Evolutionary conservation across 139 green algal species (phyloP).

Genomic region (Chlamydomonas schloesseri): DNA sequence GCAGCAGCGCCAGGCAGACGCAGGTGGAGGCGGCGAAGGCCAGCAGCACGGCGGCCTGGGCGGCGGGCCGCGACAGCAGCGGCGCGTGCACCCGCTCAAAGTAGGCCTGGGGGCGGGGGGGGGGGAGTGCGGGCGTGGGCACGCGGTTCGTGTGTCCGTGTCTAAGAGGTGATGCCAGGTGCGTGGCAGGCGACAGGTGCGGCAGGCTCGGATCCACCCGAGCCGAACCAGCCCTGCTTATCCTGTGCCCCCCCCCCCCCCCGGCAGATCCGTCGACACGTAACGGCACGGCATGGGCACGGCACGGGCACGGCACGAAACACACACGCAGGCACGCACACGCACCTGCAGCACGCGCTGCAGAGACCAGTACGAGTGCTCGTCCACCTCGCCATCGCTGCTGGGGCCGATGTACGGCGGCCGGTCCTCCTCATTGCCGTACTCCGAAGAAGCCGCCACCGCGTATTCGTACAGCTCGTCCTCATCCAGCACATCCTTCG

Average conservation of each 20-base stretch:
- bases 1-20: constrained; percentile 1
- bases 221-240: no score
- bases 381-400: constrained; percentile 32
- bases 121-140: not conserved
- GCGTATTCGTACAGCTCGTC: not conserved
- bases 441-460: no score
- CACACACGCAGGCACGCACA: not conserved
- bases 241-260: no score
- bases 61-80: constrained; percentile 52
- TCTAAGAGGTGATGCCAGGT: no score
- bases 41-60: constrained; percentile 70
- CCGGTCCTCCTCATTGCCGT: constrained; percentile 3
- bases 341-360: constrained; percentile 54
- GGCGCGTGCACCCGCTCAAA: constrained; percentile 77
- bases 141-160: not conserved
- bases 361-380: constrained; percentile 45
- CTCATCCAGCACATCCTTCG: no score
- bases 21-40: constrained; percentile 52
- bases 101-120: constrained; percentile 49
- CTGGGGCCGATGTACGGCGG: constrained; percentile 22
- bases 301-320: no score
- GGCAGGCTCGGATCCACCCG: no score
- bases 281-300: no score
- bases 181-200: no score
- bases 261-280: no score